These are phyloP conservation scores for Trichoderma hamatum DNA, from an alignment of 2,329 filamentous ascomycete genomes.

Conservation along the genomic window DNA sequence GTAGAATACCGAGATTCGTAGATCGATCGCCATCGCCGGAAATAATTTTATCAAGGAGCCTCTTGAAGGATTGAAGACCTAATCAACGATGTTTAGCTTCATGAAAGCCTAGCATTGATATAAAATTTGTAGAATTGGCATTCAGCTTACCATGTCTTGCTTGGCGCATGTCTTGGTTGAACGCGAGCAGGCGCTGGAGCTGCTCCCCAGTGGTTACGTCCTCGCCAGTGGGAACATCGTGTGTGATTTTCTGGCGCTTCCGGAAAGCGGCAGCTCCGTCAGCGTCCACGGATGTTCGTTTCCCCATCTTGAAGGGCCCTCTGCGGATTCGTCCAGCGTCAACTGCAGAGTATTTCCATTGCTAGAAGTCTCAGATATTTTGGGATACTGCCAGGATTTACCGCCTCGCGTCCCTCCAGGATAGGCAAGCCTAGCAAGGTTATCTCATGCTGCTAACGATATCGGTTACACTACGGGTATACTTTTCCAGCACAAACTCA, in stretches of 20 bases:
- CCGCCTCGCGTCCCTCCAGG: constrained; percentile 39
- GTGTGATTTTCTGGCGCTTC: constrained; percentile 60
- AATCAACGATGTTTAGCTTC: neutral
- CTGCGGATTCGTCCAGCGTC: constrained; percentile 11
- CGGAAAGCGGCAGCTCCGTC: constrained; percentile 48
- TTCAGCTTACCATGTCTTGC: constrained; percentile 63
- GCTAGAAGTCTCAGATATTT: constrained; percentile 37
- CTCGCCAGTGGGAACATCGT: constrained; percentile 61
- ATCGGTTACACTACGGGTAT: neutral
- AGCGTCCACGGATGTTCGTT: constrained; percentile 45
- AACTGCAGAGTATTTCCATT: constrained; percentile 25
- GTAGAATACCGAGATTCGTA: constrained; percentile 60
- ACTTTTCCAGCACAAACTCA: neutral
- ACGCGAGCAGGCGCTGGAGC: constrained; percentile 67
- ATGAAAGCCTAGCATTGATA: too few species aligned
- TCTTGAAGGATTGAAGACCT: constrained; percentile 72
- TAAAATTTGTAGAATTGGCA: neutral
- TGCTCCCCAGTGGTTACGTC: constrained; percentile 67
- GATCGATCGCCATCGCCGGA: constrained; percentile 48
- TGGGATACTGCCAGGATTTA: constrained; percentile 41
- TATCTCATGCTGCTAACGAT: constrained; percentile 3
- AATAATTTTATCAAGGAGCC: constrained; percentile 68
- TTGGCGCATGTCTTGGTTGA: constrained; percentile 69
- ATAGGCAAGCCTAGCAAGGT: constrained; percentile 23
- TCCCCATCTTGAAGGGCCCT: constrained; percentile 45